Base-by-base conservation (phyloP, 2,329 filamentous ascomycete genomes). In the Fusarium beomiforme region DNA sequence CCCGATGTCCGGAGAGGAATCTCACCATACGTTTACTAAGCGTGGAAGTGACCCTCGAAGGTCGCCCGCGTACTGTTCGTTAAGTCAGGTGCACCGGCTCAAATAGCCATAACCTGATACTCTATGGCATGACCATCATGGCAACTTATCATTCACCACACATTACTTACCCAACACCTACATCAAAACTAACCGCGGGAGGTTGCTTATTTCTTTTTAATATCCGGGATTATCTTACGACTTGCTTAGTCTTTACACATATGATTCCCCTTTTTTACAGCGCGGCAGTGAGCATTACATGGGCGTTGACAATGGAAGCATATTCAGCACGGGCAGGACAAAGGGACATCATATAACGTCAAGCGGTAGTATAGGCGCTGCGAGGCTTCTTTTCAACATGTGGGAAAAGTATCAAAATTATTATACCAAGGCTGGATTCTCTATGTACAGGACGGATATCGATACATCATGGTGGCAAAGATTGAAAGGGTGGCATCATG, bases 21-120 rank as follows among this genome's bases (percentile, higher is more conserved):
- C 71, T 72, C 72, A 51, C 69, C 78, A 76, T 79, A 80, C 76
- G 78, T 79, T 76, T 76, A 77, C 49, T 68, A 53, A 68, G 64
- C 63, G 64, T 69, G 71, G 69, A 61, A 62, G 47, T 58, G 67
- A 57, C 63, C 59, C 56, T 54, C 62, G n/a, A 63, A 66, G 64
- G 54, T 62, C 42, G 50, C 34, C 61, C 57, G 47, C 46, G 56
- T 41, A 51, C 34, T 53, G 59, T 67, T 69, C 57, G 64, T 65
- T 57, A 51, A 23, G 23, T 21, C 66, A 53, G 67, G 44, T n/a
- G n/a, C 31, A 24, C 39, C 31, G 39, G 42, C 37, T 43, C 19
- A 24, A 23, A 39, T 16, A 12, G 19, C 43, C 46, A 54, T 19
- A 39, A 13, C 39, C 69, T 61, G 59, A 13, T 54, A 37, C 24